Evolutionary conservation across 345 rosid genomes (phyloP), one percentile per base, ranked within the genome.

Genomic region (Balakata baccata): DNA sequence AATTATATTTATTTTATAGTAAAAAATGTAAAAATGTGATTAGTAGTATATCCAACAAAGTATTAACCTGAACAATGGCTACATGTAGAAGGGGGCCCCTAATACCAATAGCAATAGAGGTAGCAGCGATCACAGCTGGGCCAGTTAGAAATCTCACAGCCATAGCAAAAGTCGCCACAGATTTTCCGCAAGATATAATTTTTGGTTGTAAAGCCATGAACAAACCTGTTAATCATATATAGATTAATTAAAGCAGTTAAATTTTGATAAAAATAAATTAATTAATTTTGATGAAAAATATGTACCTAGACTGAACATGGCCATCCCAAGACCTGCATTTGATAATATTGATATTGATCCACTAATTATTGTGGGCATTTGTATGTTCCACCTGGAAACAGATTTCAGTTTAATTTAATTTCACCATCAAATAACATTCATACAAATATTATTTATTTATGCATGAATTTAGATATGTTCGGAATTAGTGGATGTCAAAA

Each of bases 161-260:
- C 97, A 91, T 89, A 12, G 97, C 85, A 70, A 89, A 91, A 20
- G 87, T 76, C 11, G 97, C 97, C 73, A 91, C 94, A 25, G 94
- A 85, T 80, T 89, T 91, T 16, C 97, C 94, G 53, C 97, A 89
- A 0, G 97, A 89, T 72, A 91, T 89, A 3, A 91, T 81, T 81
- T 85, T 91, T 38, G 97, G 97, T 86, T 91, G 94, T 68, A 89
- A 56, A 5, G 97, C 97, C 97, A 91, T 91, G 85, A 91, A 91
- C 34, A 89, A 83, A 25, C 94, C 97, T 89, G 78, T 73, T 65
- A 18, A n/a, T 0, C 14, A 29, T 29, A 29, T 1, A 29, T n/a
- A n/a, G 9, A 57, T 20, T 57, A 22, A 6, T 57, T 3, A 57
- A 53, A 53, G 4, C 6, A 17, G 6, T 17, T 62, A 39, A 62